These are phyloP conservation scores for Acanthamoeba triangularis DNA, from an alignment of 208 protist species.

Conservation along the genomic window DNA sequence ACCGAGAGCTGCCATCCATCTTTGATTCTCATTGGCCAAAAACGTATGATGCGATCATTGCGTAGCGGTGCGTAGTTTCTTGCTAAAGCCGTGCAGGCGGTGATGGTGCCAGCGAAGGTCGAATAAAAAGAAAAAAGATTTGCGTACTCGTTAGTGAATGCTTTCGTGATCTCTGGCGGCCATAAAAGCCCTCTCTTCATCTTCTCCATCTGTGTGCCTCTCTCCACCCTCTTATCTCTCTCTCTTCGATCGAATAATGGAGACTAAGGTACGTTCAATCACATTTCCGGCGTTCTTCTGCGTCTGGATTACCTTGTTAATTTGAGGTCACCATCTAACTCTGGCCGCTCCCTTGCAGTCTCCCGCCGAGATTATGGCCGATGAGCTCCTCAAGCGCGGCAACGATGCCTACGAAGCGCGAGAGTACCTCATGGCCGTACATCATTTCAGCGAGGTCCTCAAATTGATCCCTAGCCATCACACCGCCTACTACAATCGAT, in stretches of 20 bases:
- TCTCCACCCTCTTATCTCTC: not conserved
- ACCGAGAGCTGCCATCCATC: not conserved
- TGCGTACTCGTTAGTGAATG: not conserved
- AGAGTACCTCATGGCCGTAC: not conserved
- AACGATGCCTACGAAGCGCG: not conserved
- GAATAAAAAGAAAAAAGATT: not conserved
- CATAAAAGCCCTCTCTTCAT: not conserved
- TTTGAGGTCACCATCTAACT: not conserved
- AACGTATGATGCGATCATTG: not conserved
- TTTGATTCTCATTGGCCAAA: not conserved
- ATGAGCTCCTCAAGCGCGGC: not conserved
- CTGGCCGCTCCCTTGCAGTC: not conserved
- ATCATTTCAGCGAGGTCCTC: not conserved
- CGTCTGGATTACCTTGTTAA: too few relatives aligned
- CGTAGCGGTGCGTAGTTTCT: not conserved
- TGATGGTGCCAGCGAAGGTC: not conserved
- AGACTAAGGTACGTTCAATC: not conserved
- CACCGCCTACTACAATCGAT: not conserved
- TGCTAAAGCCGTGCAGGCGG: not conserved
- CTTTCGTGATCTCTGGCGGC: not conserved
- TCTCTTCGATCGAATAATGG: not conserved
- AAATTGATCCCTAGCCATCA: slow-evolving; percentile 11
- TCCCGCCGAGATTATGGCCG: not conserved
- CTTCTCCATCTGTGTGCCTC: not conserved
- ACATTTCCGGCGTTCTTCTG: too few relatives aligned